Conservation (phyloP, 257 asterid species). For the Jacaranda mimosifolia region DNA sequence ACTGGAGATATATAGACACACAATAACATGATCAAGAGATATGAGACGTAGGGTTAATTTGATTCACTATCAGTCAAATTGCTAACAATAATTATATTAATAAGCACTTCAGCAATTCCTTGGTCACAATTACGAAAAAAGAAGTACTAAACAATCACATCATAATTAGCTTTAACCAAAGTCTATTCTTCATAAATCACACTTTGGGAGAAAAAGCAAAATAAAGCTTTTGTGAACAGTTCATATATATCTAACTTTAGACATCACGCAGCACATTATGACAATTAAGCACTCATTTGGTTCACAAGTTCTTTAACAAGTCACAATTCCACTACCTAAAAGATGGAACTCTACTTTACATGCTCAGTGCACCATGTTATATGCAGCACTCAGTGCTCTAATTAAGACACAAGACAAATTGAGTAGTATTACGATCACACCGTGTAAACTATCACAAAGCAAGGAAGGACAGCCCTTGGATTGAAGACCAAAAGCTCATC, state of each 20-base stretch:
- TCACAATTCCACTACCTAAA: not conserved
- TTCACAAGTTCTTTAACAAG: not conserved
- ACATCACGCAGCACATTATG: not conserved
- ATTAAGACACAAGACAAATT: no score
- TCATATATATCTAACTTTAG: slow-evolving; percentile 27
- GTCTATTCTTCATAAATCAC: slow-evolving; percentile 3
- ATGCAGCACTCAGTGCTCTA: no score
- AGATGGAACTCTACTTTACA: not conserved
- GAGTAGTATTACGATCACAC: slow-evolving; percentile 35
- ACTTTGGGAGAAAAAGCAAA: slow-evolving; percentile 20
- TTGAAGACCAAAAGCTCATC: slow-evolving; percentile 82
- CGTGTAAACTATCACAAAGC: slow-evolving; percentile 83
- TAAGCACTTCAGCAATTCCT: not conserved
- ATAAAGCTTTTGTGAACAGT: slow-evolving; percentile 18
- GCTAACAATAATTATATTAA: not conserved
- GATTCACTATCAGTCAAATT: not conserved
- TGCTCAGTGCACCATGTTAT: not conserved
- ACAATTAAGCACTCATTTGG: slow-evolving; percentile 21
- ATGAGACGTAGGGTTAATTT: not conserved
- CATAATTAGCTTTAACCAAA: slow-evolving; percentile 22
- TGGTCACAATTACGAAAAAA: not conserved
- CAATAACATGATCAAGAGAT: no score
- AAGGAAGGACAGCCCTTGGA: slow-evolving; percentile 93
- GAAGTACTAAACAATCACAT: slow-evolving; percentile 20
- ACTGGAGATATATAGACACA: not conserved